A percentile compares a stretch with the other conserved stretches of the same genome.
Evolutionary conservation across 2,329 filamentous ascomycete genomes (phyloP).

Genomic region (Leptodontidium sp.): DNA sequence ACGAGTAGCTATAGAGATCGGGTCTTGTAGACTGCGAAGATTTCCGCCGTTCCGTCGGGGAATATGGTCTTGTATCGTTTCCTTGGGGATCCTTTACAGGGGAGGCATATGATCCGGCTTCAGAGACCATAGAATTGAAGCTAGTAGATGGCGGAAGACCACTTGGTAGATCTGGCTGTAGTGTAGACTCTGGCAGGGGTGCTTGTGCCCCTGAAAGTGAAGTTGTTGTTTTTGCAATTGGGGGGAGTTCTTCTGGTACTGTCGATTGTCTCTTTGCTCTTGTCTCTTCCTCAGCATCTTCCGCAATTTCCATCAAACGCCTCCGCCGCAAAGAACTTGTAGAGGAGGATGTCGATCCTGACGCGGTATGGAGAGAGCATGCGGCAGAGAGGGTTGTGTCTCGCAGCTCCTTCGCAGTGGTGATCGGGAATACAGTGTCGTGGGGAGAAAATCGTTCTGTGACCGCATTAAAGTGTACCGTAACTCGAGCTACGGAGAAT

Average conservation of each 20-base stretch:
- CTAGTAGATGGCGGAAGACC: constrained; percentile 29
- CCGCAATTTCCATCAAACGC: constrained; percentile 90
- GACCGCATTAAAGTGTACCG: constrained; percentile 73
- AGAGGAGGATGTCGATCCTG: constrained; percentile 85
- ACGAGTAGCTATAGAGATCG: constrained; percentile 59
- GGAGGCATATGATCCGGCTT: constrained; percentile 28
- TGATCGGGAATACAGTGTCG: constrained; percentile 83
- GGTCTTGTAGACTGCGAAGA: constrained; percentile 60
- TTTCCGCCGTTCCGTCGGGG: constrained; percentile 41
- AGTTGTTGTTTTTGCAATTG: constrained; percentile 39
- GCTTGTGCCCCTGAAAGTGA: constrained; percentile 31
- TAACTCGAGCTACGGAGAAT: constrained; percentile 73
- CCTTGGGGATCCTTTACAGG: not conserved
- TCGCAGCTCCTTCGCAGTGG: constrained; percentile 78
- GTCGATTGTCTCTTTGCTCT: constrained; percentile 67
- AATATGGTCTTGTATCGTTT: constrained; percentile 24
- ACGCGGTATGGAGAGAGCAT: constrained; percentile 88
- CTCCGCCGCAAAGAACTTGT: constrained; percentile 79
- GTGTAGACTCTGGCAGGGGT: constrained; percentile 27
- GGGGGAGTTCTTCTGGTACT: constrained; percentile 54
- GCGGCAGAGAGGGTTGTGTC: constrained; percentile 88
- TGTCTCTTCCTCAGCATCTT: constrained; percentile 76
- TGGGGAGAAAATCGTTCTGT: constrained; percentile 82
- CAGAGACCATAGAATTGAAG: constrained; percentile 30
- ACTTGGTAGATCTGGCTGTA: constrained; percentile 29